A percentile compares a stretch with the other conserved stretches of the same genome.
Evolutionary conservation across 1,139 yeast species (phyloP).

Genomic region (Zygoascus meyerae): DNA sequence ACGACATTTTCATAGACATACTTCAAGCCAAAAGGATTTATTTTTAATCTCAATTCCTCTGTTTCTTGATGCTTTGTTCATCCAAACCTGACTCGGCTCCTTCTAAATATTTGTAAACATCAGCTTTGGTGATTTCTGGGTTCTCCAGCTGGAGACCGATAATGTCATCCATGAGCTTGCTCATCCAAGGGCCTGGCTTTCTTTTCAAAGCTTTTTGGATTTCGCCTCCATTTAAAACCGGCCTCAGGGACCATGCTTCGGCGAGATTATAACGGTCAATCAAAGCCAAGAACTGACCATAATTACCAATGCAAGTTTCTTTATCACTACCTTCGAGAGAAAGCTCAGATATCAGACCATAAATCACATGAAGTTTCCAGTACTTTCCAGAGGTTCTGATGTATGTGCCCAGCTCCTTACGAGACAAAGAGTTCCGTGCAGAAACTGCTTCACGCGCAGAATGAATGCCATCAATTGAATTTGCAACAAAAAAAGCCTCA

Average conservation of each 20-base stretch:
- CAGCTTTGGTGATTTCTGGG: constrained; percentile 49
- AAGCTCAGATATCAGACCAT: constrained; percentile 22
- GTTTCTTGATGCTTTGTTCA: constrained; percentile 1
- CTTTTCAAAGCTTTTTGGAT: constrained; percentile 44
- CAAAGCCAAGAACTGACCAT: constrained; percentile 17
- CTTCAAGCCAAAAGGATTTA: not conserved
- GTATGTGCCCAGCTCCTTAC: constrained; percentile 59
- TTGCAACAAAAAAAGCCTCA: constrained; percentile 49
- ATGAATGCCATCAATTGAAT: constrained; percentile 33
- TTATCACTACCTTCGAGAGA: constrained; percentile 8
- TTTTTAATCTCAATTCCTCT: not conserved
- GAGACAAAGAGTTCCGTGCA: constrained; percentile 16
- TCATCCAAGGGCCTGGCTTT: constrained; percentile 87
- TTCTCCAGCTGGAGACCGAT: constrained; percentile 71
- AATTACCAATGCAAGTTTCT: constrained; percentile 10
- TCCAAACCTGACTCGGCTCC: not conserved
- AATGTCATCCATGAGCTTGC: constrained; percentile 47
- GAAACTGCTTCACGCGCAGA: constrained; percentile 28
- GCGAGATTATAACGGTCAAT: constrained; percentile 23
- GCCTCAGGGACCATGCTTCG: constrained; percentile 32
- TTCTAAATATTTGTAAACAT: constrained; percentile 35
- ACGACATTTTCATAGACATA: not conserved
- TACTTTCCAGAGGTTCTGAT: constrained; percentile 51
- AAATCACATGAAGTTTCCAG: constrained; percentile 42
- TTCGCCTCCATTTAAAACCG: constrained; percentile 55